A percentile compares a stretch with the other conserved stretches of the same genome.
phyloP scores from a whole-genome alignment of 2,329 filamentous ascomycete species.

The Xylariaceae sp. region DNA sequence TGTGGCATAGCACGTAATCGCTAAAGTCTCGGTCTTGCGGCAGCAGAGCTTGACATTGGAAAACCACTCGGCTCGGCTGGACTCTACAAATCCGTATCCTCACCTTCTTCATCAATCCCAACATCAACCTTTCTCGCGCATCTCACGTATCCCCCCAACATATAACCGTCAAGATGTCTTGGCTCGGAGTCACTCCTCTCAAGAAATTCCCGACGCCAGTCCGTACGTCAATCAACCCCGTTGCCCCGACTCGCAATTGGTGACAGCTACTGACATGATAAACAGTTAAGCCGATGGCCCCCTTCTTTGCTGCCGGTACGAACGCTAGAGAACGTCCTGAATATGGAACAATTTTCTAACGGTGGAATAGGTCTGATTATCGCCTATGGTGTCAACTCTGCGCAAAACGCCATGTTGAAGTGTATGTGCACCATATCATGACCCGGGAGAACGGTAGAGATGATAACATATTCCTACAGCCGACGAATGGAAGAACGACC shows the following conservation, averaged over 20 bases:
- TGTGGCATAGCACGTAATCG: constrained; percentile 3
- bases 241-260: constrained; percentile 9
- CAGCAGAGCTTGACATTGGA: constrained; percentile 31
- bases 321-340: constrained; percentile 27
- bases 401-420: constrained; percentile 74
- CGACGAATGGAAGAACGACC: constrained; percentile 96
- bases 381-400: constrained; percentile 87
- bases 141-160: constrained; percentile 35
- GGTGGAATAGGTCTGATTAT: constrained; percentile 71
- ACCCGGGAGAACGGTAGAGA: constrained; percentile 26
- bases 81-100: not conserved
- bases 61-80: constrained; percentile 33
- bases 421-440: constrained; percentile 55
- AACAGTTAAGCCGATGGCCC: constrained; percentile 83
- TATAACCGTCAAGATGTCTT: constrained; percentile 66
- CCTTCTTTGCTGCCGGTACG: constrained; percentile 95
- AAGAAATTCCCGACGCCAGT: constrained; percentile 83
- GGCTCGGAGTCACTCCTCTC: constrained; percentile 65
- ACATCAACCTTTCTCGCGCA: constrained; percentile 40
- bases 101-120: constrained; percentile 21
- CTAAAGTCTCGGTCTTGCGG: constrained; percentile 13
- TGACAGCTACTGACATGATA: constrained; percentile 36
- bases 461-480: constrained; percentile 52
- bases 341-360: constrained; percentile 27
- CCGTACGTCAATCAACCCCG: constrained; percentile 62